Evolutionary conservation across 1,284 basidiomycete species (phyloP).

Genomic region (Coniophora puteana): DNA sequence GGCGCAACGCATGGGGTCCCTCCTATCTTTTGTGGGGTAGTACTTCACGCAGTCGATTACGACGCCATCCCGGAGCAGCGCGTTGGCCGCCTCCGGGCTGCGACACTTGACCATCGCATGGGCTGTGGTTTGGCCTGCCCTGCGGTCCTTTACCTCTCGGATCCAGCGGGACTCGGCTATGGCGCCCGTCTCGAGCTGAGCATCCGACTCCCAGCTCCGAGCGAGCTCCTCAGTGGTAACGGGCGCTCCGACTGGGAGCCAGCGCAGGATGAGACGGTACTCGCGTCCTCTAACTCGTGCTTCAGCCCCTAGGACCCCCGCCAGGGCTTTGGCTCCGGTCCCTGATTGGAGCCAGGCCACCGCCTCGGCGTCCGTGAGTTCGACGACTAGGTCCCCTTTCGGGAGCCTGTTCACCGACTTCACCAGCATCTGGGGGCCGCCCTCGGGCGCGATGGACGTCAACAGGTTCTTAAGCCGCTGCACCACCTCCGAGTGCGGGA

Average conservation of each 20-base stretch:
- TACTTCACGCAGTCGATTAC: not conserved
- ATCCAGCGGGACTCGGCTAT: not conserved
- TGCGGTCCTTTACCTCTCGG: not conserved
- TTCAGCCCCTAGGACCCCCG: fast-evolving
- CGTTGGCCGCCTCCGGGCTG: not conserved
- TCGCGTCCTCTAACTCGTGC: not conserved
- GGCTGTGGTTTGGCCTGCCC: not conserved
- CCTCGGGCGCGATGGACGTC: too few species aligned
- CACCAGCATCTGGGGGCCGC: not conserved
- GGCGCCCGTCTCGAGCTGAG: fast-evolving
- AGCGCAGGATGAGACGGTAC: conserved; percentile 1
- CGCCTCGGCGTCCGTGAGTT: not conserved
- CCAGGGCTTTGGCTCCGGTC: fast-evolving
- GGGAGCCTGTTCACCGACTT: not conserved
- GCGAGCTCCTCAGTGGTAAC: not conserved
- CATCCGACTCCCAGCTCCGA: not conserved
- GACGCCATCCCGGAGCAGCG: fast-evolving
- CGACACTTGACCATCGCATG: not conserved
- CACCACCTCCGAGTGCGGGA: too few species aligned
- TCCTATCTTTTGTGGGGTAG: conserved; percentile 1
- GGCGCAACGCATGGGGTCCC: not conserved
- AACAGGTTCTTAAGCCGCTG: too few species aligned
- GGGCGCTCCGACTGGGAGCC: not conserved
- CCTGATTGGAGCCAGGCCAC: not conserved
- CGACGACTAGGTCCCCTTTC: not conserved